These are phyloP conservation scores for Neodidymelliopsis sp. DNA, from an alignment of 2,329 filamentous ascomycete species.

Conservation along the genomic window DNA sequence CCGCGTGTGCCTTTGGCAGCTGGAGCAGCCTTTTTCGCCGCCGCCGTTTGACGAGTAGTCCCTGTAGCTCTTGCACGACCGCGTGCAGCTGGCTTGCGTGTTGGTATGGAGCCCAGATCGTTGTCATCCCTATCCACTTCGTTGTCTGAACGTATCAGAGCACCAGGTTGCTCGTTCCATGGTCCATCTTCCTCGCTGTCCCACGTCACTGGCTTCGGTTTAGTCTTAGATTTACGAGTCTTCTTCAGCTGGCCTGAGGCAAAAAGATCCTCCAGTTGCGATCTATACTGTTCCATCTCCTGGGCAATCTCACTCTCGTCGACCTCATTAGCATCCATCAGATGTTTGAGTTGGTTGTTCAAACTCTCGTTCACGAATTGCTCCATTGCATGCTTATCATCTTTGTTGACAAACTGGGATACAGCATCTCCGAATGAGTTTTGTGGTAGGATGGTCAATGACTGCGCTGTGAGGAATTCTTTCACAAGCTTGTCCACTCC, in stretches of 20 bases:
- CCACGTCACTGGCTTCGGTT: conserved; percentile 81
- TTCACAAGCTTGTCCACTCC: conserved; percentile 89
- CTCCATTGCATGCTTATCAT: conserved; percentile 88
- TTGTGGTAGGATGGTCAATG: conserved; percentile 89
- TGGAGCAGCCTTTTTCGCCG: conserved; percentile 44
- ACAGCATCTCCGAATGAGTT: conserved; percentile 94
- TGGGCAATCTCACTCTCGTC: conserved; percentile 74
- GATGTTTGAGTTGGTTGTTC: conserved; percentile 52
- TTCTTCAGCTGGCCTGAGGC: conserved; percentile 68
- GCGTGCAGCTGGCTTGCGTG: conserved; percentile 52
- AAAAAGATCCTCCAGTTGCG: conserved; percentile 75
- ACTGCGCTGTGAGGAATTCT: conserved; percentile 86
- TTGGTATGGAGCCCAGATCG: conserved; percentile 36
- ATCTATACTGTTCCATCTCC: conserved; percentile 76
- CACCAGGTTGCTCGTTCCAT: conserved; percentile 82
- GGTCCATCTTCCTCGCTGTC: conserved; percentile 87
- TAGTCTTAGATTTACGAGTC: conserved; percentile 65
- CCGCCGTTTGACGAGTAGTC: conserved; percentile 41
- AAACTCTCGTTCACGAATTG: conserved; percentile 56
- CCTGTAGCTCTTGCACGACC: conserved; percentile 56
- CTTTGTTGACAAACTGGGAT: conserved; percentile 90
- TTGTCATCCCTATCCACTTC: conserved; percentile 56
- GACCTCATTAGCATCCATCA: conserved; percentile 63
- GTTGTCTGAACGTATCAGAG: conserved; percentile 62
- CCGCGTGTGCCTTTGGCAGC: conserved; percentile 48